phyloP scores from a whole-genome alignment of 1,284 basidiomycete genomes.

The Leccinum subrobustum region DNA sequence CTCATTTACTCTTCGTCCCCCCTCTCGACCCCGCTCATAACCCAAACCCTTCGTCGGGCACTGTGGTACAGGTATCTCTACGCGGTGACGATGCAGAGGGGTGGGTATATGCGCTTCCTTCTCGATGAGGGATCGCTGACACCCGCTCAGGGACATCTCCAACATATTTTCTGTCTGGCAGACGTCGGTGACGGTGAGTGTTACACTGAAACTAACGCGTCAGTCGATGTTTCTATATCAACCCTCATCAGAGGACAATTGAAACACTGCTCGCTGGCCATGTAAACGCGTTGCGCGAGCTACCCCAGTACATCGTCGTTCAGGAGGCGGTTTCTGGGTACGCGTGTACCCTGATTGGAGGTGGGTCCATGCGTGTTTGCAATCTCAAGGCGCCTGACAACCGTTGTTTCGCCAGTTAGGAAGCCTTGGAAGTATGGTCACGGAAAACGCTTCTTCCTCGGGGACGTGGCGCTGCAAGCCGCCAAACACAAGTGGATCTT shows the following conservation, averaged over 20 bases:
- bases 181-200: conserved; percentile 23
- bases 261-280: conserved; percentile 27
- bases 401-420: conserved; percentile 14
- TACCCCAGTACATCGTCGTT: conserved; percentile 22
- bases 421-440: conserved; percentile 31
- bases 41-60: conserved; percentile 9
- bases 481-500: conserved; percentile 32
- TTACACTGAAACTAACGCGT: neutral
- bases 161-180: conserved; percentile 10
- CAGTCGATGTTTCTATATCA: neutral
- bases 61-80: conserved; percentile 27
- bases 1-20: conserved; percentile 28
- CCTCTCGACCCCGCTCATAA: neutral
- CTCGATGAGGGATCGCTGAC: conserved; percentile 5
- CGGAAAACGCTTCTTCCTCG: conserved; percentile 28
- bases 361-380: conserved; percentile 7
- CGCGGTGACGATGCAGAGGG: conserved; percentile 15
- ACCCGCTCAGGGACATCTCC: conserved; percentile 5
- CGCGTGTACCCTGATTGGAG: conserved; percentile 21
- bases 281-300: conserved; percentile 9
- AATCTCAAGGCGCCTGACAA: neutral
- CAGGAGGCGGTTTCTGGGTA: conserved; percentile 9
- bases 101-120: conserved; percentile 23
- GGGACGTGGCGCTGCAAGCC: conserved; percentile 12
- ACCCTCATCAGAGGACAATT: conserved; percentile 16